Percentiles rank a stretch among this genome's conserved stretches.
Evolutionary conservation across 2,329 filamentous ascomycete genomes (phyloP).

Genomic region (Hypomyces perniciosus): DNA sequence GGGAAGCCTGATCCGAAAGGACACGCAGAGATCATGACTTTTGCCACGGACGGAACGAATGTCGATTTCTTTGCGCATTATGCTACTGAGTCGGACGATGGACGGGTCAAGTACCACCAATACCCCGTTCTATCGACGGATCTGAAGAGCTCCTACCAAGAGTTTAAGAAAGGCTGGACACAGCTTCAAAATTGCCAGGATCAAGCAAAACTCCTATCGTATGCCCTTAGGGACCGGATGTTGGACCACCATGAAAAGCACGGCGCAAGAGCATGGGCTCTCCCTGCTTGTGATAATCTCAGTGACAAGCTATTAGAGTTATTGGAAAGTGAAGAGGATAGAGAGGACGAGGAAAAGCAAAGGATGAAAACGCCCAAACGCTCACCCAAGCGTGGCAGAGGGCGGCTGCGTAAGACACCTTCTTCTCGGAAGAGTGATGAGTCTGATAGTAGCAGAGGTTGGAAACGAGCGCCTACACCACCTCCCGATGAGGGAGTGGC

Average conservation of each 20-base stretch:
- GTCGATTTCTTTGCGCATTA: constrained; percentile 24
- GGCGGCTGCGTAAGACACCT: too few species aligned
- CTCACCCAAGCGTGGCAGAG: too few species aligned
- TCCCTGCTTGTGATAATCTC: neutral
- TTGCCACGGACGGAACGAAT: constrained; percentile 21
- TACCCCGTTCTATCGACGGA: constrained; percentile 14
- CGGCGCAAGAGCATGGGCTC: neutral
- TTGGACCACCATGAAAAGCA: constrained; percentile 15
- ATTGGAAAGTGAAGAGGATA: too few species aligned
- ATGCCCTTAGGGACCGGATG: constrained; percentile 15
- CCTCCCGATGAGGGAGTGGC: too few species aligned
- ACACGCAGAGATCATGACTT: constrained; percentile 20
- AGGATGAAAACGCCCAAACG: too few species aligned
- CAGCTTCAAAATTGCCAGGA: constrained; percentile 21
- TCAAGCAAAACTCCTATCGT: constrained; percentile 13
- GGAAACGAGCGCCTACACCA: too few species aligned
- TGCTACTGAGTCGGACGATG: constrained; percentile 12
- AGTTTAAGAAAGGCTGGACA: constrained; percentile 14
- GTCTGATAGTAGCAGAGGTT: too few species aligned
- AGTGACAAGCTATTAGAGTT: too few species aligned
- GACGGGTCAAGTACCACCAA: constrained; percentile 19
- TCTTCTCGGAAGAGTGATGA: too few species aligned
- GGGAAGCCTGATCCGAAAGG: constrained; percentile 15
- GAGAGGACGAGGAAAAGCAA: too few species aligned
- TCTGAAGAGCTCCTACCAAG: constrained; percentile 14